Evolutionary conservation across 306 rosid genomes (phyloP), one percentile per base, ranked within the genome.

Genomic region (Quercus bicolor): DNA sequence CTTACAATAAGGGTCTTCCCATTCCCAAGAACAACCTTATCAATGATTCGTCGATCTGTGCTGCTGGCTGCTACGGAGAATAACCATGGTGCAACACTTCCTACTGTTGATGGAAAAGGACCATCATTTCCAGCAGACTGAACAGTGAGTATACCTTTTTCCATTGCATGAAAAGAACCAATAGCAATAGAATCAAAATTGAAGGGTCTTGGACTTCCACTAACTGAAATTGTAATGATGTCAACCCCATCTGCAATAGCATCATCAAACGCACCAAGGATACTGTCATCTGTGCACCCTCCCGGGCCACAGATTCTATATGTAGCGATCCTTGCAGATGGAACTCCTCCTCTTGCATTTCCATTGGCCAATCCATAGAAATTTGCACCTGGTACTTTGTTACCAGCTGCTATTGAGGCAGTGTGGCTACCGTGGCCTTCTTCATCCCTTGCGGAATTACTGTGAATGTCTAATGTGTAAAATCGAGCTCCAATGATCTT

Each of bases 221-320:
- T 81, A 2, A 87, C 0, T 21, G 87, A 80, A 9, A 75, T 29
- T 0, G 83, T 40, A 23, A 87, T 82, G 2, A 85, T 45, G 64
- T 82, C 84, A 1, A 85, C 87, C 31, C 87, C 87, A 75, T 87
- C 87, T 4, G 91, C 83, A 37, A 87, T 82, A 20, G 91, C 84
- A 75, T 87, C 89, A 4, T 87, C 91, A 62, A 78, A 83, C 31
- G 81, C 86, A 12, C 75, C 84, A 19, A 87, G n/a, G 21, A 82
- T 31, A 13, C 21, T 14, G 2, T 43, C 45, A 18, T 70, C 56
- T n/a, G 53, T 20, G 29, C 74, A 43, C 3, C 24, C 52, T 1
- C 0, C 1, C 0, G 4, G 0, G 45, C 0, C 7, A 48, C 84
- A 81, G 1, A 24, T 72, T 70, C 70, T 81, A 16, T 81, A 75